Conservation (phyloP, 495 filamentous ascomycete genomes). For the Friedmanniomyces simplex region DNA sequence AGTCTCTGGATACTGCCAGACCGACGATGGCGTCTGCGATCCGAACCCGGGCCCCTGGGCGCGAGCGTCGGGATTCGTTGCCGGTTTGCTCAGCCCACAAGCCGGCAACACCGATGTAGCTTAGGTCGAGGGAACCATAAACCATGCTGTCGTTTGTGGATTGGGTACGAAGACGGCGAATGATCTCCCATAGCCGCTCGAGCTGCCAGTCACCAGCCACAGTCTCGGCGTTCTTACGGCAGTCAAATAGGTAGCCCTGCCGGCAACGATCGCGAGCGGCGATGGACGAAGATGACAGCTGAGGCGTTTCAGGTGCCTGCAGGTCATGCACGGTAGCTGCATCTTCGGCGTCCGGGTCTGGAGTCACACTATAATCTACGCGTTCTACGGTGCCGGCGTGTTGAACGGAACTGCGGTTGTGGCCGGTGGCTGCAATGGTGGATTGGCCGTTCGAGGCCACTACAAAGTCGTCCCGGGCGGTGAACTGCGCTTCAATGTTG, state of each 20-base stretch:
- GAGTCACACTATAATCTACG: no score
- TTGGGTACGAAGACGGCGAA: slow-evolving; percentile 26
- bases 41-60: slow-evolving; percentile 10
- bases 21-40: slow-evolving; percentile 43
- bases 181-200: slow-evolving; percentile 55
- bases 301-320: neutral
- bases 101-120: slow-evolving; percentile 69
- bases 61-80: slow-evolving; percentile 21
- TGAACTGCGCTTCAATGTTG: slow-evolving; percentile 4
- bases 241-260: slow-evolving; percentile 74
- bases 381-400: no score
- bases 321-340: neutral
- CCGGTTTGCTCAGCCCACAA: slow-evolving; percentile 76
- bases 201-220: slow-evolving; percentile 63
- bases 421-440: neutral
- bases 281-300: neutral
- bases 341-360: no score
- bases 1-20: slow-evolving; percentile 33
- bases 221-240: slow-evolving; percentile 53
- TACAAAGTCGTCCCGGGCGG: slow-evolving; percentile 1
- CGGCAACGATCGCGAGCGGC: slow-evolving; percentile 40
- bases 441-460: neutral
- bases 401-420: neutral
- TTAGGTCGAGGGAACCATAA: slow-evolving; percentile 62
- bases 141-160: slow-evolving; percentile 65